These are phyloP conservation scores for Sporisorium graminicola DNA, from an alignment of 1,284 basidiomycete species.

Conservation along the genomic window DNA sequence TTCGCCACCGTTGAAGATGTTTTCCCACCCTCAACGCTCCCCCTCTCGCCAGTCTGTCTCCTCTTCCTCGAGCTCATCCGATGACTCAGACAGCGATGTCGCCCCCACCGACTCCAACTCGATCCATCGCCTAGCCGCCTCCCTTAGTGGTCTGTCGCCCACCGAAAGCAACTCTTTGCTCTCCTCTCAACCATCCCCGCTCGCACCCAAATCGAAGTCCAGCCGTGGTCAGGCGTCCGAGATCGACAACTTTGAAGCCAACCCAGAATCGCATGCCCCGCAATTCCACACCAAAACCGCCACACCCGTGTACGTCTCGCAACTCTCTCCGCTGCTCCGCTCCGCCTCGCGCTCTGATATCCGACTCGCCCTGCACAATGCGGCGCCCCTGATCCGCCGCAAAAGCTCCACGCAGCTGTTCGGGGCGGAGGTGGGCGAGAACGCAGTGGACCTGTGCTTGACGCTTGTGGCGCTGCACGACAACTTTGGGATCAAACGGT, in stretches of 20 bases:
- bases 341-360: constrained; percentile 38
- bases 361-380: constrained; percentile 44
- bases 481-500: constrained; percentile 83
- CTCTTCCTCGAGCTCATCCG: constrained; percentile 20
- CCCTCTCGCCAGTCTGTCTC: background rate
- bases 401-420: constrained; percentile 37
- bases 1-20: constrained; percentile 15
- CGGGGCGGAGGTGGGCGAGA: constrained; percentile 77
- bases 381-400: constrained; percentile 49
- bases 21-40: background rate
- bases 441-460: constrained; percentile 83
- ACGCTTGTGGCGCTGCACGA: constrained; percentile 82
- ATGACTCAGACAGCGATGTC: constrained; percentile 16
- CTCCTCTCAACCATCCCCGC: background rate
- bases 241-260: constrained; percentile 11
- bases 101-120: constrained; percentile 1
- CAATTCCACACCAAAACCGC: constrained; percentile 46
- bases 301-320: constrained; percentile 69
- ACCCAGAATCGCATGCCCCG: constrained; percentile 39
- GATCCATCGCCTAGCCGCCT: constrained; percentile 38
- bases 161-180: constrained; percentile 9
- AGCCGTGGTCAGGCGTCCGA: too few species aligned
- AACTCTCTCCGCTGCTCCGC: constrained; percentile 68
- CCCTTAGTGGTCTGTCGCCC: constrained; percentile 22
- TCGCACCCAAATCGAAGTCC: background rate